A percentile compares a stretch with the other conserved stretches of the same genome.
Conservation (phyloP, 169 alveolate species). For the Plasmodium coatneyi region DNA sequence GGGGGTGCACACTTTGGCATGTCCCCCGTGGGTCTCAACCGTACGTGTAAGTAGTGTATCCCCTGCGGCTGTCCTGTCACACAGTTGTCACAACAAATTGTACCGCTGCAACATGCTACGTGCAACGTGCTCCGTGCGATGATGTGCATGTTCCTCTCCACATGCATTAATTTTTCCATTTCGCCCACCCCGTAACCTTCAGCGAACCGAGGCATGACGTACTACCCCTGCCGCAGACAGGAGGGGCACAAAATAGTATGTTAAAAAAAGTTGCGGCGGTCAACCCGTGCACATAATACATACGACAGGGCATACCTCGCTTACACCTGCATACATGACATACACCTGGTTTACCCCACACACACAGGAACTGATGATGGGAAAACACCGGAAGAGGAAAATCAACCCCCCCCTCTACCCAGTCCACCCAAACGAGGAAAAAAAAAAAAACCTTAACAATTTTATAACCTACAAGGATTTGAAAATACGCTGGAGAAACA, state of each 20-base stretch:
- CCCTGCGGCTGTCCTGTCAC: background rate
- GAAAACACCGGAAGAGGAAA: slow-evolving; percentile 85
- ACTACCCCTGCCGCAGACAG: slow-evolving; percentile 16
- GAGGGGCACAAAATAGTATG: slow-evolving; percentile 9
- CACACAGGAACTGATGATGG: slow-evolving; percentile 86
- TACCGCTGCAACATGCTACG: background rate
- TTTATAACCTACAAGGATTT: slow-evolving; percentile 86
- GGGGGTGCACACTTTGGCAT: background rate
- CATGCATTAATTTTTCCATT: background rate
- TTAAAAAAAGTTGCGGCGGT: background rate
- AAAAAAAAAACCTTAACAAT: slow-evolving; percentile 81
- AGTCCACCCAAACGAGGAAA: slow-evolving; percentile 86
- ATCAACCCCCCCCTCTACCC: slow-evolving; percentile 88
- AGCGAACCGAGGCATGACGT: background rate
- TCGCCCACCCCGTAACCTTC: background rate
- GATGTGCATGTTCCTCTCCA: background rate
- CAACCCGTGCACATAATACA: too few relatives aligned
- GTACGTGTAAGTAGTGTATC: background rate
- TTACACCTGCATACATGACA: too few relatives aligned
- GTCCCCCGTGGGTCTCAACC: background rate
- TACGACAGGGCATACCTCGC: too few relatives aligned
- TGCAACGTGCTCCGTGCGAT: background rate
- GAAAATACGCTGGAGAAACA: slow-evolving; percentile 83
- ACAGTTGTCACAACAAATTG: background rate
- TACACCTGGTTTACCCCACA: too few relatives aligned